Evolutionary conservation across 1,284 basidiomycete species (phyloP).

Genomic region (Phylloporus sp.): DNA sequence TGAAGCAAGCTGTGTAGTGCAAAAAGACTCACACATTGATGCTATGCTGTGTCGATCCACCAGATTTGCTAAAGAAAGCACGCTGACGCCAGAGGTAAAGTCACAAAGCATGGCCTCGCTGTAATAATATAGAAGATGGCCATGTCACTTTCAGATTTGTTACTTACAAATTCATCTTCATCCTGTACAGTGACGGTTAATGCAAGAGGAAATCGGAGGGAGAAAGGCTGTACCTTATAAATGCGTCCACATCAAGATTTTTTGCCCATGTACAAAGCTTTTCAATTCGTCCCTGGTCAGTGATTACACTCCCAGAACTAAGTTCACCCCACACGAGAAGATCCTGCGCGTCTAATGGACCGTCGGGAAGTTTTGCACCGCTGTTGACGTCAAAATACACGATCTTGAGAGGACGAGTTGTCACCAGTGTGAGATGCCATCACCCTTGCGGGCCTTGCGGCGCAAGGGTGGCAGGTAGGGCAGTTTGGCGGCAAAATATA

Average conservation of each 20-base stretch:
- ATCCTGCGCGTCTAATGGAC: background rate
- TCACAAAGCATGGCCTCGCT: background rate
- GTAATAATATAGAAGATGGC: background rate
- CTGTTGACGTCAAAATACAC: background rate
- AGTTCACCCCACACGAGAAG: background rate
- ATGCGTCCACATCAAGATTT: background rate
- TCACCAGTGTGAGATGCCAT: background rate
- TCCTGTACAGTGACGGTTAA: background rate
- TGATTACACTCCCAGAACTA: background rate
- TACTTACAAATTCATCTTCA: background rate
- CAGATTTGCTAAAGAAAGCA: background rate
- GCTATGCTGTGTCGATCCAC: background rate
- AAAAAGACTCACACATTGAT: background rate
- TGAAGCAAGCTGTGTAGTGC: background rate
- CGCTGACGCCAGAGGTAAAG: conserved; percentile 1
- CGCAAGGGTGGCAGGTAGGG: background rate
- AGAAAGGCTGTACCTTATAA: background rate
- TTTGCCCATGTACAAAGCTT: background rate
- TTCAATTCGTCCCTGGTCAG: background rate
- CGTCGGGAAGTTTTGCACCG: background rate
- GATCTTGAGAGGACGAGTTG: background rate
- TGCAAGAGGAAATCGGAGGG: background rate
- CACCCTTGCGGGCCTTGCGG: background rate
- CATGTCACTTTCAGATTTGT: background rate
- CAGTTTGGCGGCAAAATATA: background rate